Evolutionary conservation across 2,329 filamentous ascomycete genomes (phyloP), one percentile per base, ranked within the genome.

Genomic region (Elsinoe arachidis): DNA sequence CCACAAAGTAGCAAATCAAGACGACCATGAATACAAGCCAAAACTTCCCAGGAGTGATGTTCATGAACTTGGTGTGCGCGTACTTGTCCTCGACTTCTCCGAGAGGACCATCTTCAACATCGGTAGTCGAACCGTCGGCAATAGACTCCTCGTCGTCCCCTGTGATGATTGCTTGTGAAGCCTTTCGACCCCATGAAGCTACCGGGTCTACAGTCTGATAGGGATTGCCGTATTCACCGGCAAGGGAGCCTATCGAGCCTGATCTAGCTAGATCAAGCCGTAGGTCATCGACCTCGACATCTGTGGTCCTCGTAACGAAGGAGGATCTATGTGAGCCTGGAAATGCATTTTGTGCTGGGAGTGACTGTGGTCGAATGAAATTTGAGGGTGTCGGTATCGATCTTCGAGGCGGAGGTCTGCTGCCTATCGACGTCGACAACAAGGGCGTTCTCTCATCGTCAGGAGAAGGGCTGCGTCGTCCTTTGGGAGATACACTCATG

Each of bases 1-100:
- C 73, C 56, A 76, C 69, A 33, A 60, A 57, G 37, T 59, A 59
- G 37, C 55, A 56, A 54, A 44, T 46, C n/a, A 49, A 17, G 12
- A 43, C 21, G 2, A 30, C 39, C 4, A 53, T 56, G 34, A 61
- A 61, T 1, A 61, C 60, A 1, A 59, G 59, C 57, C 57, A 61
- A 43, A 61, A 61, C 26, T 56, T 38, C 9, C 52, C 21, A 9
- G 57, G 38, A 1, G 52, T 52, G 11, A 61, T 59, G 41, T 55
- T 53, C 60, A 60, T 59, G 26, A 59, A 61, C 41, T 59, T 61
- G 10, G 59, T 55, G 21, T 58, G 44, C 30, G 58, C 58, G 21
- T 52, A 38, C 30, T 33, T 34, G 23, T 39, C 23, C 9, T 55
- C 37, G 15, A 33, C 23, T 26, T 58, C 55, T 15, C 41, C 41